A percentile compares a stretch with the other conserved stretches of the same genome.
These are phyloP conservation scores for Ganoderma resinaceum DNA, from an alignment of 1,284 basidiomycete species.

Conservation along the genomic window DNA sequence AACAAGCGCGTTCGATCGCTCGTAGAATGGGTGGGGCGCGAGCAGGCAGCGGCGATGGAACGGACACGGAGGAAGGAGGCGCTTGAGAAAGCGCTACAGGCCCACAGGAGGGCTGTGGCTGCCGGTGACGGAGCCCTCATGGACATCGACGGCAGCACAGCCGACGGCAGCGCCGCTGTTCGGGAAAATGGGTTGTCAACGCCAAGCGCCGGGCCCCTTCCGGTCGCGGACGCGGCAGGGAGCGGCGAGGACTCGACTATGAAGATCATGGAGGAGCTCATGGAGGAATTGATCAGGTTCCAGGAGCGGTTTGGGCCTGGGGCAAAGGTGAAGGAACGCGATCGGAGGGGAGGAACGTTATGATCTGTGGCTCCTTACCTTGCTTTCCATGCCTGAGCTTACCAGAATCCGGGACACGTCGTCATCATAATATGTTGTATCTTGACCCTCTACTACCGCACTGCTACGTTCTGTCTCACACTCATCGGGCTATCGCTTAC, in stretches of 20 bases:
- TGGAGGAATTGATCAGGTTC: slow-evolving; percentile 86
- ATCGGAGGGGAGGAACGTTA: slow-evolving; percentile 48
- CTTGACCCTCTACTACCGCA: slow-evolving; percentile 27
- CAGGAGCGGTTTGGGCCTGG: slow-evolving; percentile 84
- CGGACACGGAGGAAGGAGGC: slow-evolving; percentile 73
- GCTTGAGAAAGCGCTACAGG: slow-evolving; percentile 61
- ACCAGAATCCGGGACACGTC: slow-evolving; percentile 20
- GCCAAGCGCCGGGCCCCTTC: slow-evolving; percentile 11
- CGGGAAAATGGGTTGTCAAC: slow-evolving; percentile 31
- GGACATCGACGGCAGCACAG: slow-evolving; percentile 18
- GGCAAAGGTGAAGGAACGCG: slow-evolving; percentile 63
- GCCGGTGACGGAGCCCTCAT: slow-evolving; percentile 22
- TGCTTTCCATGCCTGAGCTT: slow-evolving; percentile 7
- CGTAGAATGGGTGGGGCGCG: slow-evolving; percentile 91
- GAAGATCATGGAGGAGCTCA: slow-evolving; percentile 88
- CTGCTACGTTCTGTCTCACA: slow-evolving; percentile 27
- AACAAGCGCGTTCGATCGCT: slow-evolving; percentile 93
- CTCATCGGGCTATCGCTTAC: slow-evolving; percentile 23
- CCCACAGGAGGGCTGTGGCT: slow-evolving; percentile 23
- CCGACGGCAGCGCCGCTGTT: slow-evolving; percentile 27
- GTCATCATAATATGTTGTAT: slow-evolving; percentile 28
- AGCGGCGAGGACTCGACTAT: slow-evolving; percentile 51
- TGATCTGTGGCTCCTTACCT: slow-evolving; percentile 36
- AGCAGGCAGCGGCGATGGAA: slow-evolving; percentile 81
- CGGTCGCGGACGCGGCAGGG: neutral